A percentile compares a stretch with the other conserved stretches of the same genome.
Conservation (phyloP, 345 rosid species). For the Brassica incana region DNA sequence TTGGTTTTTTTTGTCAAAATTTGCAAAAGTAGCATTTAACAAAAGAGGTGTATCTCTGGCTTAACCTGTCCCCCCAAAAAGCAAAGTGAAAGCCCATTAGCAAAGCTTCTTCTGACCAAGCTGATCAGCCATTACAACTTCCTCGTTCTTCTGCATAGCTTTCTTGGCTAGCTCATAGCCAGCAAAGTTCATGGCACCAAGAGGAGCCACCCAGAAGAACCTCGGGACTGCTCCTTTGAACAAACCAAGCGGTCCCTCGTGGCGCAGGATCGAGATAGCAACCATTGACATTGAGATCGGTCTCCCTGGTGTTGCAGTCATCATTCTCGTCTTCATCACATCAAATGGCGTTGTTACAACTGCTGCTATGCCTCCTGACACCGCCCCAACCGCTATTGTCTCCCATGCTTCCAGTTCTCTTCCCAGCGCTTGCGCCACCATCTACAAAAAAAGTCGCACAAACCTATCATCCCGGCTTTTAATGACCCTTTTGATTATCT, state of each 20-base stretch:
- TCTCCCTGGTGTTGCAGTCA: constrained; percentile 89
- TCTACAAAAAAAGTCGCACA: constrained; percentile 41
- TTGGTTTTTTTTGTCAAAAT: constrained; percentile 22
- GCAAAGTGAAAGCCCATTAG: not conserved
- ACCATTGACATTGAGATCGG: constrained; percentile 78
- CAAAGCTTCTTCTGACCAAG: constrained; percentile 39
- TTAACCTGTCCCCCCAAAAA: constrained; percentile 31
- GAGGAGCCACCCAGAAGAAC: constrained; percentile 97
- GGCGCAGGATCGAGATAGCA: constrained; percentile 65
- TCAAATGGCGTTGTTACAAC: constrained; percentile 96
- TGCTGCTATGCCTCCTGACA: constrained; percentile 93
- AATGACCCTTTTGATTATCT: not conserved
- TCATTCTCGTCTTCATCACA: constrained; percentile 98
- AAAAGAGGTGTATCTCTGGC: constrained; percentile 28
- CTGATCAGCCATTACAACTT: constrained; percentile 29
- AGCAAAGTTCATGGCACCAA: constrained; percentile 99
- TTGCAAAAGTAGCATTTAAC: constrained; percentile 34
- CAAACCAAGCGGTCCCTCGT: constrained; percentile 90
- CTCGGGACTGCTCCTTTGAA: constrained; percentile 95
- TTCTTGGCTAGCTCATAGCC: constrained; percentile 95
- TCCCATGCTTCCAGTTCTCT: constrained; percentile 98
- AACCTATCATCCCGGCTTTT: not conserved
- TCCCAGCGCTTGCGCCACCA: constrained; percentile 62
- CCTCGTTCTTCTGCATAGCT: constrained; percentile 74
- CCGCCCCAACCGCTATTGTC: constrained; percentile 79